Percentiles rank a stretch among this genome's conserved stretches.
phyloP scores from a whole-genome alignment of 805 yeast species.

The Cyberlindnera xishuangbannaensis region DNA sequence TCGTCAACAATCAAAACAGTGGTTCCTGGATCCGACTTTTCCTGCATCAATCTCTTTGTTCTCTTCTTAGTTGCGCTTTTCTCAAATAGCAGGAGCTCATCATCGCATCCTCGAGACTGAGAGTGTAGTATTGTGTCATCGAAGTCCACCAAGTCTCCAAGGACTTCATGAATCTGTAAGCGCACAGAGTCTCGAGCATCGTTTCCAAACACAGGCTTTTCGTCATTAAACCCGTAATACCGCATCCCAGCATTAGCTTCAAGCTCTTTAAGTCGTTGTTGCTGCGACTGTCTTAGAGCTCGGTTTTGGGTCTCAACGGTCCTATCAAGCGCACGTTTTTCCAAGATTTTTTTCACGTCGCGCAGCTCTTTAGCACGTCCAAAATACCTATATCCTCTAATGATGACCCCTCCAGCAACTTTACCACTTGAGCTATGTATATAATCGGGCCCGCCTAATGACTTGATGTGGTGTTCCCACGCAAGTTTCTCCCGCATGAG shows the following conservation, averaged over 20 bases:
- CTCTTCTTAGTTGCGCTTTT: slow-evolving; percentile 22
- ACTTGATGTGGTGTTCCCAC: slow-evolving; percentile 73
- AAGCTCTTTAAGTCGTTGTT: slow-evolving; percentile 22
- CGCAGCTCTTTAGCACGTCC: slow-evolving; percentile 81
- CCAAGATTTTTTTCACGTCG: slow-evolving; percentile 52
- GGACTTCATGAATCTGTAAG: background rate
- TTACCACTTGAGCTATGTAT: slow-evolving; percentile 22
- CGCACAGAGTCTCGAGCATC: slow-evolving; percentile 1
- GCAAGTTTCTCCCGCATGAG: slow-evolving; percentile 59
- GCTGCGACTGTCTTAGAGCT: slow-evolving; percentile 17
- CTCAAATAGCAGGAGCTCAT: slow-evolving; percentile 29
- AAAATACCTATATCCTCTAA: slow-evolving; percentile 45
- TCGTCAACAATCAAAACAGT: slow-evolving; percentile 3
- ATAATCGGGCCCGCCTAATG: slow-evolving; percentile 72
- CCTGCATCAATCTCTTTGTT: slow-evolving; percentile 4
- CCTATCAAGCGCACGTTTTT: slow-evolving; percentile 27
- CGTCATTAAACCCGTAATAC: slow-evolving; percentile 41
- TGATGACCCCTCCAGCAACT: slow-evolving; percentile 16
- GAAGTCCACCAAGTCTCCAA: slow-evolving; percentile 2
- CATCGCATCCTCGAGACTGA: too few relatives aligned
- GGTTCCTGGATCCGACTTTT: slow-evolving; percentile 2
- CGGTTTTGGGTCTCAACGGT: slow-evolving; percentile 14
- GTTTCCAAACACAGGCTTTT: background rate
- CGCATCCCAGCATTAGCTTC: slow-evolving; percentile 26
- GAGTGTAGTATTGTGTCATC: slow-evolving; percentile 4